Evolutionary conservation across 805 yeast species (phyloP).

Genomic region (Lachancea nothofagi): DNA sequence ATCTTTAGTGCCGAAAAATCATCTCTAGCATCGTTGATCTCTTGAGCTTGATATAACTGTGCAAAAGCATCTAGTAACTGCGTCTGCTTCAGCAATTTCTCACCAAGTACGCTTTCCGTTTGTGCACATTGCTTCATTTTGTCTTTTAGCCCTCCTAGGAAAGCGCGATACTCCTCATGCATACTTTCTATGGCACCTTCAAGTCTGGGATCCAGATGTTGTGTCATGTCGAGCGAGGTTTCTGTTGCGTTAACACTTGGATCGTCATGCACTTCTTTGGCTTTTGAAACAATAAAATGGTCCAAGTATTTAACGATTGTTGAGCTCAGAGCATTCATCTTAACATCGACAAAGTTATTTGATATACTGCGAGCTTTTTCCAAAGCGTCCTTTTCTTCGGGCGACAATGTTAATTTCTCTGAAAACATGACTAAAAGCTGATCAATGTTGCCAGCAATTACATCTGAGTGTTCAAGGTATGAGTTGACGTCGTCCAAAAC

Average conservation of each 20-base stretch:
- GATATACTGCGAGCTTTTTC: conserved; percentile 21
- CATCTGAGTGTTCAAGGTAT: conserved; percentile 26
- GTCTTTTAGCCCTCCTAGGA: conserved; percentile 22
- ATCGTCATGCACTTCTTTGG: not conserved
- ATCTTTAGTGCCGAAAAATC: not conserved
- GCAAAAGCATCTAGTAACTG: conserved; percentile 10
- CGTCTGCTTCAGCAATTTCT: conserved; percentile 23
- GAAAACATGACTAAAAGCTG: conserved; percentile 16
- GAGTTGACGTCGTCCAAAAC: conserved; percentile 29
- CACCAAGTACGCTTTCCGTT: conserved; percentile 16
- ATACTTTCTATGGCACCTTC: conserved; percentile 27
- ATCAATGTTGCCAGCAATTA: conserved; percentile 21
- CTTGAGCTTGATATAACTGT: not conserved
- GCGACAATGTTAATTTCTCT: conserved; percentile 17
- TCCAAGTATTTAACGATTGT: conserved; percentile 16
- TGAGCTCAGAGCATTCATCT: conserved; percentile 24
- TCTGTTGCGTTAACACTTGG: not conserved
- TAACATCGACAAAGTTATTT: conserved; percentile 25
- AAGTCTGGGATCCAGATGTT: conserved; percentile 19
- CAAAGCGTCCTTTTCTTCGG: conserved; percentile 22
- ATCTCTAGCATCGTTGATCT: not conserved
- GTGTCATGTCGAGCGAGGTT: conserved; percentile 1
- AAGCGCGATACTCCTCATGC: conserved; percentile 28
- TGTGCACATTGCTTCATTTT: conserved; percentile 20
- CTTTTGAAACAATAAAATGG: not conserved